Base-by-base conservation (phyloP, 2,329 filamentous ascomycete species). In the Phyllosticta citrichinensis region DNA sequence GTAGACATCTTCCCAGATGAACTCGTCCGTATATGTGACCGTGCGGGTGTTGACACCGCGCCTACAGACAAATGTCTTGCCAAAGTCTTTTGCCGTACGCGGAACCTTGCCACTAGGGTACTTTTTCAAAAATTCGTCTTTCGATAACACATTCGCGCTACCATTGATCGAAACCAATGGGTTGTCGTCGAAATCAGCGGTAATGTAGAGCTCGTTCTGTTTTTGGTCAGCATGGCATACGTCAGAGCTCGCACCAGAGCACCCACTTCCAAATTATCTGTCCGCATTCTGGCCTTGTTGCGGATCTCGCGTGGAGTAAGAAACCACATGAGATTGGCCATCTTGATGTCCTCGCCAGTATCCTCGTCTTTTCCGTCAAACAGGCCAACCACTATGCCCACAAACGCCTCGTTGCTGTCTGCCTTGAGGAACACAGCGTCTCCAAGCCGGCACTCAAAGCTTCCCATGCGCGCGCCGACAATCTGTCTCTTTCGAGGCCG, bases 311-410 rank as follows among this genome's bases (percentile, higher is more conserved):
- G 89, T 68, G 96, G 89, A 0, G 89, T 91, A 0, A 89, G 91
- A 71, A 99, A 97, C 94, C 94, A 99, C 81, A 97, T 87, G 70
- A 99, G 94, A 64, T 87, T 88, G 60, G 89, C 93, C 25, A 87
- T 85, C 79, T 91, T 97, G 64, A 80, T 78, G 3, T 85, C 86
- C 12, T 73, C 68, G 6, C 40, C 59, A 12, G 52, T 27, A 10
- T 62, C 60, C n/a, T 88, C 86, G 20, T 89, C 82, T 54, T 88
- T 86, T 33, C 86, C 83, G 54, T 93, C 86, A 50, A 86, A 71
- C 66, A 99, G 96, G 52, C 89, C 86, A 68, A 87, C 88, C 58
- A 97, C 87, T 64, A 99, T 85, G 35, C 90, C 94, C 2, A 95
- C 88, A 92, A 94, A 99, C 11, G 91, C 88, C 68, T 95, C 91